phyloP scores from a whole-genome alignment of 2,329 filamentous ascomycete species.

The Colletotrichum phormii region DNA sequence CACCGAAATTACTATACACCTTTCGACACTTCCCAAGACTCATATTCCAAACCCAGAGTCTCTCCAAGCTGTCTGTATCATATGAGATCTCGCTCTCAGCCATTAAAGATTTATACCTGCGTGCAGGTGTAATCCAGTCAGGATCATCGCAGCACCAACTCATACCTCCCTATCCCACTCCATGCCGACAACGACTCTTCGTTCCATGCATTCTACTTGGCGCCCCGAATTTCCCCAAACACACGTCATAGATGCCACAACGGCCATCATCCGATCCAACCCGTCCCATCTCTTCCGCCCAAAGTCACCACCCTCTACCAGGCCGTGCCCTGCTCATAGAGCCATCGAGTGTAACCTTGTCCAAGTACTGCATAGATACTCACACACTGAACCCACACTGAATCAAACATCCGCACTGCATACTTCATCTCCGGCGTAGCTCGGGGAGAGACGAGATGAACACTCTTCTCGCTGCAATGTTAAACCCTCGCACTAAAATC shows the following conservation, averaged over 20 bases:
- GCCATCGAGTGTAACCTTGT: background rate
- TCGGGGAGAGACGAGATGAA: background rate
- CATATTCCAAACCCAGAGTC: too few species aligned
- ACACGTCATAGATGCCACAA: background rate
- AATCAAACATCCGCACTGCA: background rate
- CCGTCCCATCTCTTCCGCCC: slow-evolving; percentile 5
- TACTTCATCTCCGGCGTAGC: background rate
- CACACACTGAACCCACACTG: too few species aligned
- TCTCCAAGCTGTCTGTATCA: too few species aligned
- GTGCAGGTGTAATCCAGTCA: too few species aligned
- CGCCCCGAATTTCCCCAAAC: background rate
- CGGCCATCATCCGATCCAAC: slow-evolving; percentile 18
- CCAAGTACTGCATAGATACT: background rate
- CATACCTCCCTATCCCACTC: background rate
- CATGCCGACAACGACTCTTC: background rate
- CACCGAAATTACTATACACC: too few species aligned
- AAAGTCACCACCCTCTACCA: background rate
- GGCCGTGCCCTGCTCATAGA: slow-evolving; percentile 11
- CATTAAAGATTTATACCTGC: too few species aligned
- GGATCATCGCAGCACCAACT: background rate
- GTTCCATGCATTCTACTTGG: slow-evolving; percentile 5
- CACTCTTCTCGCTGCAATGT: background rate
- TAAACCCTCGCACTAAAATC: background rate
- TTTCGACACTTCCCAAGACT: too few species aligned
- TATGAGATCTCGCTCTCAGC: too few species aligned